Conservation (phyloP, 1,139 yeast genomes). For the Yamadazyma friedrichii region DNA sequence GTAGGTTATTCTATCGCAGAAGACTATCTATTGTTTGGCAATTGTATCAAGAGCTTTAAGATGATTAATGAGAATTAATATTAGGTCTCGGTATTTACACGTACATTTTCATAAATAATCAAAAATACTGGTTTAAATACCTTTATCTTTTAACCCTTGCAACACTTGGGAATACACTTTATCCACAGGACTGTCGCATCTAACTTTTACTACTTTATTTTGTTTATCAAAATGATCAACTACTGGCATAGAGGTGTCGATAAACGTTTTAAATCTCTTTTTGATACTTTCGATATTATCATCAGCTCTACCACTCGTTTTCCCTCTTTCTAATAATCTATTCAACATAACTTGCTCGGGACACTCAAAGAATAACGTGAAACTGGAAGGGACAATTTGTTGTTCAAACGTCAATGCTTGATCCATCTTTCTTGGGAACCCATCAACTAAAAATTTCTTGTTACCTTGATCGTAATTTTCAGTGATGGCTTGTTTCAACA, state of each 20-base stretch:
- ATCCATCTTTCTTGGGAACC: conserved; percentile 98
- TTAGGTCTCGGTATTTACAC: background rate
- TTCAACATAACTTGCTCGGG: conserved; percentile 86
- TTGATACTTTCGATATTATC: conserved; percentile 89
- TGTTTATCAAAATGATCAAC: conserved; percentile 78
- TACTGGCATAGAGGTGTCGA: conserved; percentile 94
- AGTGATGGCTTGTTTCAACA: conserved; percentile 76
- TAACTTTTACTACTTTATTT: conserved; percentile 73
- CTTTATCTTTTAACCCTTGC: conserved; percentile 52
- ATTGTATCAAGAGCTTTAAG: no score
- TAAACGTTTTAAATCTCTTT: conserved; percentile 82
- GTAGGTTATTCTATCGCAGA: no score
- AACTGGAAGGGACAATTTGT: conserved; percentile 68
- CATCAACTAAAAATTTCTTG: conserved; percentile 76
- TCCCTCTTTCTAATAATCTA: conserved; percentile 86
- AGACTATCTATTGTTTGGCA: no score
- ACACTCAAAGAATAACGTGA: conserved; percentile 90
- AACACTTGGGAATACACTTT: conserved; percentile 73
- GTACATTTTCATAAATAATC: no score
- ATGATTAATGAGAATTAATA: no score
- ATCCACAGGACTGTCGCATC: conserved; percentile 79
- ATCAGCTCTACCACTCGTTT: conserved; percentile 91
- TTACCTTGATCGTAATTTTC: conserved; percentile 52
- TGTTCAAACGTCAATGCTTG: conserved; percentile 92
- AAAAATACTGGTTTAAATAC: conserved; percentile 28